A percentile compares a stretch with the other conserved stretches of the same genome.
Conservation (phyloP, 176 grass and related monocot genomes). For the Panicum miliaceum region DNA sequence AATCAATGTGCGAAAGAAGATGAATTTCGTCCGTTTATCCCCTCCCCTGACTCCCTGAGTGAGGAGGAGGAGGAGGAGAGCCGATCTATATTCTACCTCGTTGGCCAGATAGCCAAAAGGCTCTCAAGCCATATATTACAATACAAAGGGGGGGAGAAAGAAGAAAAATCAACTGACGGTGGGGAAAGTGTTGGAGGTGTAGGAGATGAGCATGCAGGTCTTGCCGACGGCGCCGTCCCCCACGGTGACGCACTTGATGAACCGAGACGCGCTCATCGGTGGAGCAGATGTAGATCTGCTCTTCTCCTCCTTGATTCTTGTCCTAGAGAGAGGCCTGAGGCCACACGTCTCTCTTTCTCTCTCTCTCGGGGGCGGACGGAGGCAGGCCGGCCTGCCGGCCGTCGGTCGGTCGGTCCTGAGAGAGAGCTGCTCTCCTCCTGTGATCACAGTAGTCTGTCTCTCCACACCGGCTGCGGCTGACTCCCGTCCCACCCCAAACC, state of each 20-base stretch:
- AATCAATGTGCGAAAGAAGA: not conserved
- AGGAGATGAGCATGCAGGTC: slow-evolving; percentile 62
- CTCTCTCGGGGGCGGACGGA: not conserved
- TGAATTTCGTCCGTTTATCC: not conserved
- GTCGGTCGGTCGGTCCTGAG: not conserved
- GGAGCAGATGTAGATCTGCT: slow-evolving; percentile 31
- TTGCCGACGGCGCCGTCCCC: slow-evolving; percentile 55
- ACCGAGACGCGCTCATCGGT: slow-evolving; percentile 57
- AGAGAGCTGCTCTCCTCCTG: not conserved
- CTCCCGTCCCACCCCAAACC: not conserved
- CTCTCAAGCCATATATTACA: no score
- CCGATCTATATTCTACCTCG: not conserved
- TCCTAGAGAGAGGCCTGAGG: not conserved
- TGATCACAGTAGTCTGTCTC: no score
- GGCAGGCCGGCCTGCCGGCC: not conserved
- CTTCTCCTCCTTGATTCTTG: not conserved
- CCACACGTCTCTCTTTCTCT: not conserved
- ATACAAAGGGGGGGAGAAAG: not conserved
- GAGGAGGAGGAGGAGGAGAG: not conserved
- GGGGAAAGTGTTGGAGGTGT: slow-evolving; percentile 57
- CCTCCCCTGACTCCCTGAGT: not conserved
- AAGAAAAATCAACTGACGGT: slow-evolving; percentile 23
- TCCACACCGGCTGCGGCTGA: not conserved
- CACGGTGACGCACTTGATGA: slow-evolving; percentile 61
- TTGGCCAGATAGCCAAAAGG: not conserved